Conservation (phyloP, 768 basidiomycete genomes). For the Phylloporus scabripes region DNA sequence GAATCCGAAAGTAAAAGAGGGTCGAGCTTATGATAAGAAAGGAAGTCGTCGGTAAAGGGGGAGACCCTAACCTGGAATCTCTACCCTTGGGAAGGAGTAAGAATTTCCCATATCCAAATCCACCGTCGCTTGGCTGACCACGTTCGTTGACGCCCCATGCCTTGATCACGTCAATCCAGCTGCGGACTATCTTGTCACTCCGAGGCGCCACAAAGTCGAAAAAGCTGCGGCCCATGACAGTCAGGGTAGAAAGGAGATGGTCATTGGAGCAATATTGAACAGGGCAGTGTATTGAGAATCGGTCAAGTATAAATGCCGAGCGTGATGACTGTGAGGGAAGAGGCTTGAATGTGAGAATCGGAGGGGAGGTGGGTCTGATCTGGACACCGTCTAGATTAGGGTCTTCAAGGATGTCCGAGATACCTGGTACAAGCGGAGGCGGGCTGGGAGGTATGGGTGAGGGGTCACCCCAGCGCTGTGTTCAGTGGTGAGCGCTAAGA, state of each 20-base stretch:
- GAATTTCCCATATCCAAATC: constrained; percentile 79
- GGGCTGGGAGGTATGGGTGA: constrained; percentile 56
- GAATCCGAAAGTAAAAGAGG: constrained; percentile 1
- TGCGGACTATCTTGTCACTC: constrained; percentile 62
- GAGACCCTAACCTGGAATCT: constrained; percentile 44
- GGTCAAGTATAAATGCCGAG: constrained; percentile 76
- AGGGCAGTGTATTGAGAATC: constrained; percentile 62
- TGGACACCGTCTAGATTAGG: constrained; percentile 2
- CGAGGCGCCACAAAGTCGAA: constrained; percentile 66
- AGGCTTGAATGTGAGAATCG: constrained; percentile 49
- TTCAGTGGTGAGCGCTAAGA: constrained; percentile 5
- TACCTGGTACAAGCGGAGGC: constrained; percentile 25
- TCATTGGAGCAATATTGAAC: constrained; percentile 74
- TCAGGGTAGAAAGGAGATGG: constrained; percentile 53
- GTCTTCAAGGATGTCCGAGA: constrained; percentile 13
- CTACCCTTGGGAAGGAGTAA: constrained; percentile 50
- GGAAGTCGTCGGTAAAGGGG: not conserved
- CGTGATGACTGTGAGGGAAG: constrained; percentile 67
- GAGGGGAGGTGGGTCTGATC: constrained; percentile 1
- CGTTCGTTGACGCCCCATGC: constrained; percentile 82
- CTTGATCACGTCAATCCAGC: constrained; percentile 75
- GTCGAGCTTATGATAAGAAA: not conserved
- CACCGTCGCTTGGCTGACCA: constrained; percentile 78
- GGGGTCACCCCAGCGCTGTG: constrained; percentile 65
- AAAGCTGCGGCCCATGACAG: constrained; percentile 59